Conservation (phyloP, 2,329 filamentous ascomycete genomes). For the Pestalotiopsis sp. region DNA sequence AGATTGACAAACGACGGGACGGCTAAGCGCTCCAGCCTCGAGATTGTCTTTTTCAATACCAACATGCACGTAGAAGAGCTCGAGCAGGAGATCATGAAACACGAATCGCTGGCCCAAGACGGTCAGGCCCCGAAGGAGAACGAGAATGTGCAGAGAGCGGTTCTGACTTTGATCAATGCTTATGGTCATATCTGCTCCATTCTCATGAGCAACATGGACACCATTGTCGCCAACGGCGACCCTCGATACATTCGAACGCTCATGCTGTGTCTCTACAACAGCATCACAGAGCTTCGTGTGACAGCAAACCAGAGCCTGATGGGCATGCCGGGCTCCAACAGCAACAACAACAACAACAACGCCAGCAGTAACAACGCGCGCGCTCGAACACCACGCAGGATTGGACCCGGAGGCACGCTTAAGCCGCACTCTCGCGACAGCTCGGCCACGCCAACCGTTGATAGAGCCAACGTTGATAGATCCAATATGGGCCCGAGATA, state of each 20-base stretch:
- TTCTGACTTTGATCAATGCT: slow-evolving; percentile 63
- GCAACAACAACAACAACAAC: background rate
- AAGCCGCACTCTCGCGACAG: slow-evolving; percentile 53
- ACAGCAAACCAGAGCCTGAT: slow-evolving; percentile 39
- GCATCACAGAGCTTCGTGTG: slow-evolving; percentile 66
- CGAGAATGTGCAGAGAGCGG: slow-evolving; percentile 65
- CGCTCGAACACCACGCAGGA: slow-evolving; percentile 24
- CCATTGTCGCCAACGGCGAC: slow-evolving; percentile 66
- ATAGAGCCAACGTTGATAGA: slow-evolving; percentile 49
- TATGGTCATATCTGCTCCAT: slow-evolving; percentile 68
- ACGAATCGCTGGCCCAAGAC: slow-evolving; percentile 55
- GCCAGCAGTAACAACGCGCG: background rate
- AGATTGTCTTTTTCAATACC: slow-evolving; percentile 69
- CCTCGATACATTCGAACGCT: slow-evolving; percentile 68
- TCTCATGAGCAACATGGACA: slow-evolving; percentile 62
- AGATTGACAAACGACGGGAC: slow-evolving; percentile 62
- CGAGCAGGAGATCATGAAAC: slow-evolving; percentile 65
- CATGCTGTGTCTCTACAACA: slow-evolving; percentile 65
- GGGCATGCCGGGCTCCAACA: slow-evolving; percentile 20
- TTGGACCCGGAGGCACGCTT: slow-evolving; percentile 47
- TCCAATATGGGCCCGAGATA: slow-evolving; percentile 38
- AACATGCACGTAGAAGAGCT: slow-evolving; percentile 67
- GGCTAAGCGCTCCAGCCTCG: slow-evolving; percentile 63
- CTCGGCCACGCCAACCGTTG: slow-evolving; percentile 54
- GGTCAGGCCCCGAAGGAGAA: slow-evolving; percentile 55